Evolutionary conservation across 179 eudicot species (phyloP).

Genomic region (Heliamphora pulchella): DNA sequence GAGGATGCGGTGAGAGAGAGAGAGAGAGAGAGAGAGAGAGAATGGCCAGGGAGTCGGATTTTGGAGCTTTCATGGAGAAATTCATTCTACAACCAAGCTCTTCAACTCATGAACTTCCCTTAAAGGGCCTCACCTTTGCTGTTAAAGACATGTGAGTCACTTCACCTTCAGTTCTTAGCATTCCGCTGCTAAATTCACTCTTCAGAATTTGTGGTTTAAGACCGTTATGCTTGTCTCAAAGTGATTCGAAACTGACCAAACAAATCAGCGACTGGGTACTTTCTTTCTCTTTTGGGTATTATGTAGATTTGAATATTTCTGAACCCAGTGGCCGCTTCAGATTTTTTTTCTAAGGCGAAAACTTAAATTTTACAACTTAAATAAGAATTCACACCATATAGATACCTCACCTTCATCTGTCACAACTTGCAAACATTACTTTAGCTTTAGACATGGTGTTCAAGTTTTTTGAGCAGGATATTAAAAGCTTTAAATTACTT

Average conservation of each 20-base stretch:
- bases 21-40: constrained; percentile 15
- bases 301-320: background rate
- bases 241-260: background rate
- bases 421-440: no score
- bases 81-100: constrained; percentile 30
- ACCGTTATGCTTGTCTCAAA: background rate
- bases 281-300: background rate
- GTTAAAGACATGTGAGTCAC: constrained; percentile 75
- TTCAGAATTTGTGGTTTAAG: background rate
- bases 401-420: no score
- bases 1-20: constrained; percentile 18
- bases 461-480: no score
- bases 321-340: no score
- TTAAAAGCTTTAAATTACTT: no score
- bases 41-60: constrained; percentile 30
- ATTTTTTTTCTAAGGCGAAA: no score
- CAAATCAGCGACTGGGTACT: background rate
- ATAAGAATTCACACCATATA: no score
- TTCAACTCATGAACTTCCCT: constrained; percentile 40
- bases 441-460: no score
- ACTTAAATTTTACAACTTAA: no score
- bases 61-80: constrained; percentile 62
- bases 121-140: constrained; percentile 75
- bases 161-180: background rate
- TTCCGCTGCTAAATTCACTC: background rate